A percentile compares a stretch with the other conserved stretches of the same genome.
Conservation (phyloP, 306 rosid species). For the Begonia masoniana region DNA sequence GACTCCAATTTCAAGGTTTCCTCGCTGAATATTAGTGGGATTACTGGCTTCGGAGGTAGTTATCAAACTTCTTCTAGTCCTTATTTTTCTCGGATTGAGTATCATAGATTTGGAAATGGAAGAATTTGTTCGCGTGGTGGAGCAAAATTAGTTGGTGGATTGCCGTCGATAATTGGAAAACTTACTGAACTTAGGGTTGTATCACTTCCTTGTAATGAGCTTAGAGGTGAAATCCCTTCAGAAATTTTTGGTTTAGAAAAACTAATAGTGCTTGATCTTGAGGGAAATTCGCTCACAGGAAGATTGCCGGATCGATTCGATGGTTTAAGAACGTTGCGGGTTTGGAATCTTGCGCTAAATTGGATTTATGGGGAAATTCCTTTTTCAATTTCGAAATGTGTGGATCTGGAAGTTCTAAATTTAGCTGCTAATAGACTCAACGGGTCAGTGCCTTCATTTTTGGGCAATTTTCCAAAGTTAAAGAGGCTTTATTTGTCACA, state of each 20-base stretch:
- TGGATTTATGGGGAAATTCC: constrained; percentile 22
- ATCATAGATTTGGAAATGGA: constrained; percentile 8
- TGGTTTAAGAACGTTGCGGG: constrained; percentile 20
- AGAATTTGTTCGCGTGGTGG: constrained; percentile 4
- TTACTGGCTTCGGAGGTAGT: constrained; percentile 14
- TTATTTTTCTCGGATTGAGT: constrained; percentile 9
- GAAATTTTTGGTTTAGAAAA: constrained; percentile 22
- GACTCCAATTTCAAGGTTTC: constrained; percentile 13
- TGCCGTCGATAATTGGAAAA: constrained; percentile 22
- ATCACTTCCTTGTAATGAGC: constrained; percentile 15
- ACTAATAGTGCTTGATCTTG: constrained; percentile 30
- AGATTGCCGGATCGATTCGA: constrained; percentile 9
- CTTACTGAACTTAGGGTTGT: constrained; percentile 18
- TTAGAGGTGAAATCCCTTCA: constrained; percentile 16
- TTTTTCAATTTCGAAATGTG: constrained; percentile 9
- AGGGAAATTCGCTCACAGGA: constrained; percentile 22
- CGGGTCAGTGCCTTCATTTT: constrained; percentile 16
- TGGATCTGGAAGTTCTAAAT: constrained; percentile 12
- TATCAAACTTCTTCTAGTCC: constrained; percentile 14
- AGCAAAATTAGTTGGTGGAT: constrained; percentile 12
- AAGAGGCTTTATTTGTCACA: constrained; percentile 17
- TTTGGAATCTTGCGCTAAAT: constrained; percentile 22
- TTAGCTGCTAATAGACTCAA: constrained; percentile 18
- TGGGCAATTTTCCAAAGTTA: constrained; percentile 15
- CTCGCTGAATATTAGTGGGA: constrained; percentile 10